Base-by-base conservation (phyloP, 495 filamentous ascomycete genomes). In the Aspergillus campestris region DNA sequence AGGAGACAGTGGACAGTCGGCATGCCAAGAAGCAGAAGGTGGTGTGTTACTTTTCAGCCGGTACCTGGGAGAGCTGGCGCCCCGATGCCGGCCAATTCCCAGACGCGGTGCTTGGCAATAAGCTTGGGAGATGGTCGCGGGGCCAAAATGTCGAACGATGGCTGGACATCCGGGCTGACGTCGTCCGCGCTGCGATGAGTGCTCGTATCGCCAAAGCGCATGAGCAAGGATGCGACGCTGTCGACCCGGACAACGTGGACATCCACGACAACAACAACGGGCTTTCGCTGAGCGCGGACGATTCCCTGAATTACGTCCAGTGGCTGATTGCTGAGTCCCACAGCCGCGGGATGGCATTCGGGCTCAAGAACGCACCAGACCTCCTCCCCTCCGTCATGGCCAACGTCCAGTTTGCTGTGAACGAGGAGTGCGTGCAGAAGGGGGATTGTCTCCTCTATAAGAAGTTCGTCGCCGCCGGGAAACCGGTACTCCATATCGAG, bases 401-500 rank as follows among this genome's bases (percentile, higher is more conserved):
- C 7, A 64, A 74, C 2, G 75, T 82, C 53, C 72, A 86, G 48
- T 88, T 82, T 69, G 69, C 66, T 10, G 81, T 88, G 37, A 85
- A 87, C 59, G 84, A 88, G 67, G 77, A 87, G 59, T 88, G 84
- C 55, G 77, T 74, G 4, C 56, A 79, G 55, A 74, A 76, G 38
- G 47, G 66, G 6, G 78, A 82, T 50, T 86, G 82, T 49, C 64
- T 65, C 27, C 66, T 56, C 2, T 84, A 78, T 51, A 56, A 61
- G 2, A 58, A 74, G 13, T 86, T 86, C 52, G 67, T 78, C 18
- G 50, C 67, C 8, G 72, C 67, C 3, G 66, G 64, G 38, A 86
- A 87, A 61, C 83, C 83, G 1, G 81, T 88, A 14, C 86, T 87
- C 53, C 78, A 86, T 52, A 83, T 87, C 41, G 83, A 87, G 62